A percentile compares a stretch with the other conserved stretches of the same genome.
phyloP scores from a whole-genome alignment of 352 stramenopile genomes.

The Lagenidium sp. region DNA sequence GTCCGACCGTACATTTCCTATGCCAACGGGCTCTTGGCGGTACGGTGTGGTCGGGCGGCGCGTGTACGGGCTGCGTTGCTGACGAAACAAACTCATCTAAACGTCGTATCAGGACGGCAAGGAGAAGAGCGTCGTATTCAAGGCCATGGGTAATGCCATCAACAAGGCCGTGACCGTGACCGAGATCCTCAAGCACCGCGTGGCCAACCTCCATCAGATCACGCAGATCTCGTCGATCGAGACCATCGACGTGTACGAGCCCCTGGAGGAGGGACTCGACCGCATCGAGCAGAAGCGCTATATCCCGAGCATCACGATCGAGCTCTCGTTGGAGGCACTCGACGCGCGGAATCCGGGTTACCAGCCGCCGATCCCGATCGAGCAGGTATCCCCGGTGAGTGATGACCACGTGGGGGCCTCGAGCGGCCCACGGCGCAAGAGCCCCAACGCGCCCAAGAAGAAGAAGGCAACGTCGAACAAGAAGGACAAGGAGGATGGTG shows the following conservation, averaged over 20 bases:
- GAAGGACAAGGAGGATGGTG: constrained; percentile 10
- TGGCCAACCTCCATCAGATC: constrained; percentile 63
- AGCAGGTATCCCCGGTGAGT: constrained; percentile 29
- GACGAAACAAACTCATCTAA: no score
- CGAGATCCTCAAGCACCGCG: constrained; percentile 75
- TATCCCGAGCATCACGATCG: constrained; percentile 69
- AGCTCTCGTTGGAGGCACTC: constrained; percentile 57
- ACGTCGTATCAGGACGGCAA: constrained; percentile 40
- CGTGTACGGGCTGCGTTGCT: no score
- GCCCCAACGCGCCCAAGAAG: constrained; percentile 6
- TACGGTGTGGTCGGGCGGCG: no score
- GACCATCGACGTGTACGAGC: constrained; percentile 76
- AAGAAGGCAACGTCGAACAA: constrained; percentile 13
- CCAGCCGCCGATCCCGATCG: constrained; percentile 55
- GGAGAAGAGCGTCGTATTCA: constrained; percentile 53
- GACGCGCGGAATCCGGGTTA: constrained; percentile 53
- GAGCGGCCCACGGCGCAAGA: no score
- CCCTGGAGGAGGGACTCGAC: constrained; percentile 77
- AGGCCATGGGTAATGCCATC: constrained; percentile 80
- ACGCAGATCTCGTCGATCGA: constrained; percentile 76
- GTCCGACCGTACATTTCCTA: constrained; percentile 79
- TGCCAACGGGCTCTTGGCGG: constrained; percentile 57
- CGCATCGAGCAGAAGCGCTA: constrained; percentile 61
- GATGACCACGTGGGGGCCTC: constrained; percentile 18
- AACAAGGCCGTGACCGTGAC: constrained; percentile 79